Evolutionary conservation across 768 basidiomycete genomes (phyloP).

Genomic region (Psilocybe subaeruginosa): DNA sequence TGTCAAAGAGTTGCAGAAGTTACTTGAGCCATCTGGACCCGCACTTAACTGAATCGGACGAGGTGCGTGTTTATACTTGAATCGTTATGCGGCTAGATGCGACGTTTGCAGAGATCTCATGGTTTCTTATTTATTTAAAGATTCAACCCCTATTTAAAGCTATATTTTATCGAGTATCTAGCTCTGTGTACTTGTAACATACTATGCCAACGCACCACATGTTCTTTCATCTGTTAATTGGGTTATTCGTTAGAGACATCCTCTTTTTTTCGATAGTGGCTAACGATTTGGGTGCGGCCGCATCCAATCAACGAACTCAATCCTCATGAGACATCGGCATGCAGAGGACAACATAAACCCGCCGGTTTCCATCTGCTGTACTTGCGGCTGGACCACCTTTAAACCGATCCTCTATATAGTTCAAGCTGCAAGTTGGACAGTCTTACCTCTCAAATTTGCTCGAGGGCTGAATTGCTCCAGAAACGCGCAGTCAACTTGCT

Average conservation of each 20-base stretch:
- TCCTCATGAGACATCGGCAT: not conserved
- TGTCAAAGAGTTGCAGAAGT: slow-evolving; percentile 22
- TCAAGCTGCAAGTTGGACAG: not conserved
- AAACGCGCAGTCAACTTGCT: not conserved
- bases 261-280: too few species aligned
- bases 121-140: not conserved
- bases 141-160: not conserved
- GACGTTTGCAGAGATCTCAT: too few species aligned
- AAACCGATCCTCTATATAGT: not conserved
- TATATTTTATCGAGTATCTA: too few species aligned
- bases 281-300: too few species aligned
- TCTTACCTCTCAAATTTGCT: not conserved
- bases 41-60: not conserved
- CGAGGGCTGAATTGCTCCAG: not conserved
- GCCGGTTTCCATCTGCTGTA: not conserved
- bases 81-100: too few species aligned
- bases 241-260: too few species aligned
- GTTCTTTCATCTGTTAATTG: too few species aligned
- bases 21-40: not conserved
- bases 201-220: too few species aligned
- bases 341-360: slow-evolving; percentile 1
- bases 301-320: not conserved
- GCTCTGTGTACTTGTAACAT: too few species aligned
- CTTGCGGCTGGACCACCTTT: not conserved
- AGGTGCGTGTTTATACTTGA: not conserved